These are phyloP conservation scores for Calonectria ilicicola DNA, from an alignment of 2,329 filamentous ascomycete species.

Conservation along the genomic window DNA sequence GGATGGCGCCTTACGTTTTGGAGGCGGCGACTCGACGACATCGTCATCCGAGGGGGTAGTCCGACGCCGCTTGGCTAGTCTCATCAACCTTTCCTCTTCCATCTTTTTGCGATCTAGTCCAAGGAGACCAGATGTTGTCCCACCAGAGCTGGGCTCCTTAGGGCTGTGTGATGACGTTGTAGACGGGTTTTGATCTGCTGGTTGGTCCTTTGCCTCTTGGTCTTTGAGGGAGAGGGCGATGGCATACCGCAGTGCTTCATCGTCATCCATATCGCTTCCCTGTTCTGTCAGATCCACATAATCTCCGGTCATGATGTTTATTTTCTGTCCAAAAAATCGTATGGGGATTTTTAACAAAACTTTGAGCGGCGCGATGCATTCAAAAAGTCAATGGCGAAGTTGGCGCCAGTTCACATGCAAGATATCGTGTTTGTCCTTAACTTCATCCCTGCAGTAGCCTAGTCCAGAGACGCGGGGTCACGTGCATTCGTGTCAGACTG, in stretches of 20 bases:
- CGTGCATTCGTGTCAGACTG: conserved; percentile 37
- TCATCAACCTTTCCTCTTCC: conserved; percentile 84
- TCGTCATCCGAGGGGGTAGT: conserved; percentile 39
- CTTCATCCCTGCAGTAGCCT: conserved; percentile 34
- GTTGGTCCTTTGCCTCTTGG: conserved; percentile 26
- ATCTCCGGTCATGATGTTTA: conserved; percentile 36
- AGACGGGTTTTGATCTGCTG: conserved; percentile 31
- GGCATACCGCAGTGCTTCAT: conserved; percentile 70
- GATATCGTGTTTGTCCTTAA: conserved; percentile 10
- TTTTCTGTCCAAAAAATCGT: background rate
- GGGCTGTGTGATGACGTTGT: conserved; percentile 28
- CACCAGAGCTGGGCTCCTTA: conserved; percentile 33
- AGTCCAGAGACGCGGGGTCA: conserved; percentile 39
- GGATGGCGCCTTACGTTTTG: conserved; percentile 38
- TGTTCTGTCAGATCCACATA: conserved; percentile 40
- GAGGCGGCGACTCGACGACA: conserved; percentile 43
- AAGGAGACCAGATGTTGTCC: conserved; percentile 52
- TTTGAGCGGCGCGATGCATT: conserved; percentile 8
- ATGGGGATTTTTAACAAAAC: conserved; percentile 21
- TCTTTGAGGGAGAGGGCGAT: conserved; percentile 68
- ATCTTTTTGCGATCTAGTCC: conserved; percentile 82
- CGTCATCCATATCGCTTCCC: conserved; percentile 58
- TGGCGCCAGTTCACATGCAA: conserved; percentile 9
- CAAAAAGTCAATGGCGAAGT: conserved; percentile 17
- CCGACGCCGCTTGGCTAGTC: conserved; percentile 68